Conservation (phyloP, 2,329 filamentous ascomycete species). For the Trichothecium roseum region DNA sequence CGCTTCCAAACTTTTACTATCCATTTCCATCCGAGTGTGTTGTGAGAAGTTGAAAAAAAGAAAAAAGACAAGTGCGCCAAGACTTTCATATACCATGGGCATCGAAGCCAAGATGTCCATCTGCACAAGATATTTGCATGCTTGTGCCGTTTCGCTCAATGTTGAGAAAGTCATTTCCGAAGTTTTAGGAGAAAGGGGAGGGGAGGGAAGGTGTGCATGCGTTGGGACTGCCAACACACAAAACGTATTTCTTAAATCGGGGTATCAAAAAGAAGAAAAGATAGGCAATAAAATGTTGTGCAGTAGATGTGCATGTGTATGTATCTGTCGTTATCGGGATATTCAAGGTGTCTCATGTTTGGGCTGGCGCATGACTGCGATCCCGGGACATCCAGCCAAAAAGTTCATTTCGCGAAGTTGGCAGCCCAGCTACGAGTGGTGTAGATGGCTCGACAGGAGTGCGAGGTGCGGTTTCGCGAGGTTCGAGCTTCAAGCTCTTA, state of each 20-base stretch:
- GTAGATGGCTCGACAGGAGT: conserved; percentile 21
- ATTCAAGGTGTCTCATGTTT: conserved; percentile 2
- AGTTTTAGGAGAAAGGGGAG: too few species aligned
- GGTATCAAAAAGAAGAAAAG: conserved; percentile 12
- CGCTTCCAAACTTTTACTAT: too few species aligned
- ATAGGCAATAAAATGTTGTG: conserved; percentile 11
- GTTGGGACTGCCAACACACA: neutral
- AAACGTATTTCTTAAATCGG: conserved; percentile 6
- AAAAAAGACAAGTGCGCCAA: too few species aligned
- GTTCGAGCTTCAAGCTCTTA: conserved; percentile 76
- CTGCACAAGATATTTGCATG: too few species aligned
- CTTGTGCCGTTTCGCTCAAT: too few species aligned
- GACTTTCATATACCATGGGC: too few species aligned
- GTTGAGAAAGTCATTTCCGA: too few species aligned
- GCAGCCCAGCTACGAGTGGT: conserved; percentile 14
- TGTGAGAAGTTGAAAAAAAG: too few species aligned
- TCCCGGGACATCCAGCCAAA: conserved; percentile 43
- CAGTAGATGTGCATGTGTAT: conserved; percentile 1
- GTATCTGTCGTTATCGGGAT: neutral
- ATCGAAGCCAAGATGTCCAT: too few species aligned
- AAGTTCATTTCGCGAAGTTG: conserved; percentile 27
- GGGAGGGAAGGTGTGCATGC: too few species aligned
- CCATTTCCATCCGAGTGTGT: too few species aligned
- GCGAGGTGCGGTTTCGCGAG: conserved; percentile 42
- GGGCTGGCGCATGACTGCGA: conserved; percentile 19